These are phyloP conservation scores for Nicotiana undulata DNA, from an alignment of 257 asterid species.

Conservation along the genomic window DNA sequence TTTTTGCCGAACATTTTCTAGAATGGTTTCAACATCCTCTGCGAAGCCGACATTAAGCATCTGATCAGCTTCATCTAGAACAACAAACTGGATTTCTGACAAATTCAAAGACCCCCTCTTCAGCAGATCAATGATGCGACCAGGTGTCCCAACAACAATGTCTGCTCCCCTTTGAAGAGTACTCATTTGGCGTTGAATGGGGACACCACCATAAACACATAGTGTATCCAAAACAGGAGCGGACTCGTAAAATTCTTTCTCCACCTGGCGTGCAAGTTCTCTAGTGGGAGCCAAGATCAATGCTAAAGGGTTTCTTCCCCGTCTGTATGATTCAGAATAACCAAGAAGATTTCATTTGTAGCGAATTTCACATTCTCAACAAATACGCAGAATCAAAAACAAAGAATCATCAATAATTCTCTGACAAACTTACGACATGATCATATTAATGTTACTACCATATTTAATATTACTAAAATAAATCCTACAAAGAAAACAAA, in stretches of 20 bases:
- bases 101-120: slow-evolving; percentile 77
- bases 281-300: slow-evolving; percentile 86
- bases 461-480: neutral
- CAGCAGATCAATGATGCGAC: slow-evolving; percentile 82
- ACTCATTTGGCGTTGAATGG: slow-evolving; percentile 72
- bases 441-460: neutral
- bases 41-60: slow-evolving; percentile 99
- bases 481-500: neutral
- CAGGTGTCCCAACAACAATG: slow-evolving; percentile 88
- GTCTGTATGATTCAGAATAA: slow-evolving; percentile 33
- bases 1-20: slow-evolving; percentile 62
- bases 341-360: slow-evolving; percentile 7
- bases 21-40: slow-evolving; percentile 82
- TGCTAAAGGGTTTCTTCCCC: slow-evolving; percentile 77
- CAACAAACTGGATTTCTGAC: slow-evolving; percentile 65
- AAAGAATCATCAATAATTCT: neutral
- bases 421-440: neutral
- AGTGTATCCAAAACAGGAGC: slow-evolving; percentile 67
- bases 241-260: slow-evolving; percentile 75
- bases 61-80: slow-evolving; percentile 97
- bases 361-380: neutral
- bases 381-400: neutral
- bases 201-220: slow-evolving; percentile 90
- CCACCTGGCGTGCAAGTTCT: slow-evolving; percentile 92
- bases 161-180: slow-evolving; percentile 81